phyloP scores from a whole-genome alignment of 2,329 filamentous ascomycete species.

The Neospermospora avenae region DNA sequence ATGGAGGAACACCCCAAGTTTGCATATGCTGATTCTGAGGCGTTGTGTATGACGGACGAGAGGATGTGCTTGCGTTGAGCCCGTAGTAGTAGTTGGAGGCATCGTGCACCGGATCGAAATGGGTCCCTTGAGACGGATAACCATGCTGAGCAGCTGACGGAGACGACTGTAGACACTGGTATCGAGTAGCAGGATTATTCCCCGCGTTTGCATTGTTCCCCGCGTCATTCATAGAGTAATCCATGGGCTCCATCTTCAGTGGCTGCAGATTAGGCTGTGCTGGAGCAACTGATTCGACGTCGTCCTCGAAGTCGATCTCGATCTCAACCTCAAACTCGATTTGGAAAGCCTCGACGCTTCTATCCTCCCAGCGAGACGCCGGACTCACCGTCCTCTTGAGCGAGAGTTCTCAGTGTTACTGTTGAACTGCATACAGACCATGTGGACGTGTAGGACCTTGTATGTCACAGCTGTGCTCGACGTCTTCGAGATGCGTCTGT shows the following conservation, averaged over 20 bases:
- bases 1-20: slow-evolving; percentile 13
- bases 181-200: slow-evolving; percentile 11
- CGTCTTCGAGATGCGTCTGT: background rate
- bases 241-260: slow-evolving; percentile 27
- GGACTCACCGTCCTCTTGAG: slow-evolving; percentile 5
- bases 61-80: background rate
- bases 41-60: slow-evolving; percentile 11
- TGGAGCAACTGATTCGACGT: background rate
- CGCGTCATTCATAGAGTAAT: slow-evolving; percentile 26
- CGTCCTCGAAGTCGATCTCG: background rate
- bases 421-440: background rate
- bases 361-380: slow-evolving; percentile 12
- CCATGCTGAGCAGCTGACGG: slow-evolving; percentile 5
- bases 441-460: background rate
- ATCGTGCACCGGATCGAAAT: slow-evolving; percentile 31
- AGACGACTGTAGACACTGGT: slow-evolving; percentile 23
- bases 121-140: slow-evolving; percentile 13
- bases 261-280: background rate
- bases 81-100: slow-evolving; percentile 14
- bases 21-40: slow-evolving; percentile 1
- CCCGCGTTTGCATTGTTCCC: background rate
- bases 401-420: background rate
- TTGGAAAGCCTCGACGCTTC: slow-evolving; percentile 14
- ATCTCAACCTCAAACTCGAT: background rate
- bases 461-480: background rate